Evolutionary conservation across 768 basidiomycete species (phyloP).

Genomic region (Leucocoprinus birnbaumii): DNA sequence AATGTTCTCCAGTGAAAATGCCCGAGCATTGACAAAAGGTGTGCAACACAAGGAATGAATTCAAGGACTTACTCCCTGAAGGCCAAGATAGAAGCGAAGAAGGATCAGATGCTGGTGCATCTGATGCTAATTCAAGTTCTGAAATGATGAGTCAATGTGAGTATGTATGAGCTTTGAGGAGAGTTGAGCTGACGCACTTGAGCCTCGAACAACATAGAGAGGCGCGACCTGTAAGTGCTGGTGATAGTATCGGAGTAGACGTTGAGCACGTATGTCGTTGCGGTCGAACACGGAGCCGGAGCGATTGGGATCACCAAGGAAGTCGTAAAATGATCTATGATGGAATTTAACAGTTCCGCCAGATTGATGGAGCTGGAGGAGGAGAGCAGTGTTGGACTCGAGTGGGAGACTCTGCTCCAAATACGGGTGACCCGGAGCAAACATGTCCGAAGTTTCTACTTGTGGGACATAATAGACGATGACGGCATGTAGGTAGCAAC

Average conservation of each 20-base stretch:
- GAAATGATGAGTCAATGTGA: too few species aligned
- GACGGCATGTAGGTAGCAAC: too few species aligned
- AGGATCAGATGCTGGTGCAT: background rate
- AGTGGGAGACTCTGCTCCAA: background rate
- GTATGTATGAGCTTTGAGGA: background rate
- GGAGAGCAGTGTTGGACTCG: too few species aligned
- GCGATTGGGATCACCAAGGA: background rate
- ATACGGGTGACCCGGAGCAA: too few species aligned
- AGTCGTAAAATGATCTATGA: conserved; percentile 7
- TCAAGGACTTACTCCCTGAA: background rate
- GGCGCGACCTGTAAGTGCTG: background rate
- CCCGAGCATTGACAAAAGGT: background rate
- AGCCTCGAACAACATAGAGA: background rate
- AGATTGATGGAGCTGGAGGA: too few species aligned
- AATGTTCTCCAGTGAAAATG: background rate
- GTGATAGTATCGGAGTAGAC: background rate
- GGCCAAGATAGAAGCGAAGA: background rate
- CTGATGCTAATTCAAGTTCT: background rate
- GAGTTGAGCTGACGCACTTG: background rate
- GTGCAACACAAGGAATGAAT: too few species aligned
- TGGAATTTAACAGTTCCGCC: background rate
- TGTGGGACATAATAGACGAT: too few species aligned
- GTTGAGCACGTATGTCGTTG: background rate
- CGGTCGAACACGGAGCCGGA: background rate
- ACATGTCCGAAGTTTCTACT: too few species aligned